Evolutionary conservation across 306 rosid species (phyloP).

Genomic region (Boehmeria nivea): DNA sequence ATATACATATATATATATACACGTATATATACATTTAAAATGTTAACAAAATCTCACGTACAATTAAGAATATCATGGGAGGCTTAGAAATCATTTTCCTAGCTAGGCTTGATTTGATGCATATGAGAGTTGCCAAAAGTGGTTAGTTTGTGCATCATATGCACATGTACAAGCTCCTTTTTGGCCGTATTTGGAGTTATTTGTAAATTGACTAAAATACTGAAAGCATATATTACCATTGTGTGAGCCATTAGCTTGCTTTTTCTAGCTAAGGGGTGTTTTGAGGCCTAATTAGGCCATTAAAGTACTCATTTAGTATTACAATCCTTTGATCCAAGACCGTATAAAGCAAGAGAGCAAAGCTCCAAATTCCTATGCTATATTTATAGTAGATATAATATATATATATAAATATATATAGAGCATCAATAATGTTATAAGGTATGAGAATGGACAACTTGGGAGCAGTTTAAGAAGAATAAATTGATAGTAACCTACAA

Average conservation of each 20-base stretch:
- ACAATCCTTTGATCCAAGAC: no score
- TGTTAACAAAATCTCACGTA: not conserved
- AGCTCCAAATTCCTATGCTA: no score
- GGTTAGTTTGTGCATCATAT: not conserved
- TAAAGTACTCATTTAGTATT: no score
- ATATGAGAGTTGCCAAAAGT: not conserved
- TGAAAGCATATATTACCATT: no score
- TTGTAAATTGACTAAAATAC: not conserved
- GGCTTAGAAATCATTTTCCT: not conserved
- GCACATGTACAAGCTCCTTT: not conserved
- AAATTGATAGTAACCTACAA: conserved; percentile 34
- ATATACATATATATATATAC: not conserved
- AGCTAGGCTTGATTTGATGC: no score
- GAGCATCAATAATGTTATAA: not conserved
- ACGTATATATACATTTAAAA: not conserved
- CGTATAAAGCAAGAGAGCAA: no score
- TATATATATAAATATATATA: not conserved
- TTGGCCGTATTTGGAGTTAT: not conserved
- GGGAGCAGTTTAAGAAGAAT: conserved; percentile 58
- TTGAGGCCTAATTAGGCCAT: no score
- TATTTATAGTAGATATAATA: not conserved
- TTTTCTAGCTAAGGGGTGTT: no score
- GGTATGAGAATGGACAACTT: conserved; percentile 6
- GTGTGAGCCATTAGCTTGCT: no score
- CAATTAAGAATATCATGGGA: not conserved